Evolutionary conservation across 345 rosid species (phyloP).

Genomic region (Eutrema japonicum): DNA sequence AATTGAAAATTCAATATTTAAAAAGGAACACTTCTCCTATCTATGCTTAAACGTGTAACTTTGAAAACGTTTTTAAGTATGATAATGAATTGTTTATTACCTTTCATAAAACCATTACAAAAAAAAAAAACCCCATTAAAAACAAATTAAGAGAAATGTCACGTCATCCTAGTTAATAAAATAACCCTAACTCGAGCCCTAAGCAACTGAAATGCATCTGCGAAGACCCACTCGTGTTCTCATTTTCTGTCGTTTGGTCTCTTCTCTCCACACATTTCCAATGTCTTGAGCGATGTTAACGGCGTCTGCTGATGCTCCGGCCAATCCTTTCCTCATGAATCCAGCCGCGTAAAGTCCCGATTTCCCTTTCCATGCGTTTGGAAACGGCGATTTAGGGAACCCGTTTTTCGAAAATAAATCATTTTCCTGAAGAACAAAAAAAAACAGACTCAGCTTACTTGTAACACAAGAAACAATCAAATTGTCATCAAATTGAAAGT

Average conservation of each 20-base stretch:
- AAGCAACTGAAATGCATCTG: slow-evolving; percentile 68
- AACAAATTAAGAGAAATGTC: slow-evolving; percentile 28
- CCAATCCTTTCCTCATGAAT: slow-evolving; percentile 85
- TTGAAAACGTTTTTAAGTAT: not conserved
- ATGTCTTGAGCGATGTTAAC: slow-evolving; percentile 72
- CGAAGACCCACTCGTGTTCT: slow-evolving; percentile 61
- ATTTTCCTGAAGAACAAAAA: slow-evolving; percentile 51
- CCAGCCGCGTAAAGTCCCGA: slow-evolving; percentile 89
- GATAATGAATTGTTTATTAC: not conserved
- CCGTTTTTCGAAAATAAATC: slow-evolving; percentile 76
- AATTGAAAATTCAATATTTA: too few relatives aligned
- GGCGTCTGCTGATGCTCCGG: slow-evolving; percentile 91
- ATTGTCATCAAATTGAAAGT: not conserved
- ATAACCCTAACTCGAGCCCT: slow-evolving; percentile 31
- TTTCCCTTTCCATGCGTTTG: slow-evolving; percentile 87
- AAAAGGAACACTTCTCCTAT: too few relatives aligned
- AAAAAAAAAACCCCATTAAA: not conserved
- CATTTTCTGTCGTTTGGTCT: slow-evolving; percentile 66
- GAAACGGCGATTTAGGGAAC: slow-evolving; percentile 66
- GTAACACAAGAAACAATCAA: slow-evolving; percentile 2
- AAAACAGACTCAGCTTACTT: slow-evolving; percentile 31
- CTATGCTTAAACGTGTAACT: too few relatives aligned
- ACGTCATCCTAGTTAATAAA: slow-evolving; percentile 39
- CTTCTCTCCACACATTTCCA: slow-evolving; percentile 76
- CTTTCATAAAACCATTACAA: slow-evolving; percentile 9